These are phyloP conservation scores for Colletotrichum noveboracense DNA, from an alignment of 2,329 filamentous ascomycete species.

Conservation along the genomic window DNA sequence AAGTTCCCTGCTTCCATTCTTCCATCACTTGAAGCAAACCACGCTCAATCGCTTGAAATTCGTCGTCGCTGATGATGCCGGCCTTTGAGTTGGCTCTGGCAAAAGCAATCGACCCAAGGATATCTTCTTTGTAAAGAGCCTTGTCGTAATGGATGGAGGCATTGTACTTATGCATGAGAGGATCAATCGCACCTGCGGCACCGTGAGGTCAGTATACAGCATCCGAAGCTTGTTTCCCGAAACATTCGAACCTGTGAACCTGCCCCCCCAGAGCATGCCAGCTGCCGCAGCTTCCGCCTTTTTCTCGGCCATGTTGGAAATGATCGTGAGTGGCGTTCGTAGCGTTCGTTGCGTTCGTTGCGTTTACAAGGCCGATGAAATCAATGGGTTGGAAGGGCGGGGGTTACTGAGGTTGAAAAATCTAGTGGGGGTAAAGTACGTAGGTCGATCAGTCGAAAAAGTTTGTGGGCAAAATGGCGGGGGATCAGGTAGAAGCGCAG, in stretches of 20 bases:
- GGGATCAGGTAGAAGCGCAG: neutral
- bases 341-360: neutral
- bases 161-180: conserved; percentile 55
- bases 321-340: neutral
- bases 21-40: conserved; percentile 52
- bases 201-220: neutral
- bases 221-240: neutral
- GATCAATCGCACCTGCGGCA: conserved; percentile 15
- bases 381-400: neutral
- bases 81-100: conserved; percentile 67
- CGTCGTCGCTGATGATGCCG: conserved; percentile 64
- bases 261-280: conserved; percentile 20
- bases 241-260: conserved; percentile 49
- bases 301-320: conserved; percentile 7
- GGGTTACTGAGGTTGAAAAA: too few species aligned
- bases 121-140: conserved; percentile 69
- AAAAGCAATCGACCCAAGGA: conserved; percentile 68
- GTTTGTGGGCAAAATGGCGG: neutral
- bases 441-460: too few species aligned
- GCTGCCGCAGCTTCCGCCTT: conserved; percentile 32
- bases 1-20: conserved; percentile 32
- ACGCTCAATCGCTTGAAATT: conserved; percentile 66
- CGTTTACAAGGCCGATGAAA: neutral
- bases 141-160: conserved; percentile 71
- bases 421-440: too few species aligned